These are phyloP conservation scores for Aureobasidium sp. DNA, from an alignment of 2,329 filamentous ascomycete species.

Conservation along the genomic window DNA sequence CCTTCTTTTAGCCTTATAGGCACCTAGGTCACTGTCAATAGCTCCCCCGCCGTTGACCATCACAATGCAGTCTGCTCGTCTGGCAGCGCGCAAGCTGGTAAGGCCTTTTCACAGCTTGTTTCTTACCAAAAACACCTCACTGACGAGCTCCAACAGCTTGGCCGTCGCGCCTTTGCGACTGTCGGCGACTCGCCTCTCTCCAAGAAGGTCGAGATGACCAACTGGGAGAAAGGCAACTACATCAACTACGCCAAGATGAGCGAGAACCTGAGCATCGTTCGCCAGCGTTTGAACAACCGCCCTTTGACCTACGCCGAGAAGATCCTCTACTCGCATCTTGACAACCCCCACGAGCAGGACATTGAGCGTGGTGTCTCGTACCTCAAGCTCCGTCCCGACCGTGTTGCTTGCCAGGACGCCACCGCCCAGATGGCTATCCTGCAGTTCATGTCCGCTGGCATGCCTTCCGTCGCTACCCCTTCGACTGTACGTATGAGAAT, in stretches of 20 bases:
- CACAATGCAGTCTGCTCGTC: constrained; percentile 33
- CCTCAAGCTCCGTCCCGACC: constrained; percentile 91
- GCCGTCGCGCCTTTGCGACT: constrained; percentile 67
- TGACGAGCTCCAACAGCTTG: constrained; percentile 34
- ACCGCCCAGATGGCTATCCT: constrained; percentile 99
- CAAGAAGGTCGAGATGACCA: constrained; percentile 97
- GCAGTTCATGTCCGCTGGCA: constrained; percentile 98
- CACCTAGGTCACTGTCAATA: constrained; percentile 17
- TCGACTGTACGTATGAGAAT: constrained; percentile 61
- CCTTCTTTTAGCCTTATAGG: constrained; percentile 16
- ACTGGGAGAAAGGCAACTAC: constrained; percentile 90
- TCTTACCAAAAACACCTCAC: background rate
- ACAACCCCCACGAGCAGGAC: constrained; percentile 92
- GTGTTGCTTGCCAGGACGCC: constrained; percentile 98
- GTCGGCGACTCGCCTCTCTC: constrained; percentile 79
- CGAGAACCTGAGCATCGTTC: constrained; percentile 90
- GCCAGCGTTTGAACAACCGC: constrained; percentile 83
- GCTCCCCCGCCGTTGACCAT: constrained; percentile 17
- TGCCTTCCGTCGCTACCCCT: constrained; percentile 91
- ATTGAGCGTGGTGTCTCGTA: constrained; percentile 95
- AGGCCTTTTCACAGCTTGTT: constrained; percentile 19
- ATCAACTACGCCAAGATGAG: constrained; percentile 99
- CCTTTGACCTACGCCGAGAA: constrained; percentile 96
- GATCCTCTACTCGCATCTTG: constrained; percentile 84
- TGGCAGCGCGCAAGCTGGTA: constrained; percentile 36